Evolutionary conservation across 495 filamentous ascomycete species (phyloP), one percentile per base, ranked within the genome.

Genomic region (Patellaria atrata): DNA sequence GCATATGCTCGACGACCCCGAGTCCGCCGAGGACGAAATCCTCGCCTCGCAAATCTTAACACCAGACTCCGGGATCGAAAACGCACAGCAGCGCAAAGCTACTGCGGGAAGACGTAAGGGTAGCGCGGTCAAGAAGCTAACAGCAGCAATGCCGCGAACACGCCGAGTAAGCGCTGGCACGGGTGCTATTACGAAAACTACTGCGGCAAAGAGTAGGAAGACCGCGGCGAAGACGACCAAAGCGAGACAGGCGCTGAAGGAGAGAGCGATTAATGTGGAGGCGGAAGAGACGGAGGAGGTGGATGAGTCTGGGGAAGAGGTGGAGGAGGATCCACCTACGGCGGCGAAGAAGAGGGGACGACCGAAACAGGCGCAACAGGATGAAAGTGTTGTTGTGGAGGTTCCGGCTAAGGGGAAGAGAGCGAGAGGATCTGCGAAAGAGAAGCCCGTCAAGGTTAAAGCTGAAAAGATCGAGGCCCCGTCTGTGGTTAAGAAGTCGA

Each of bases 11-110:
- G 77, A 73, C 39, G 79, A 73, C 24, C n/a, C n/a, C n/a, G n/a
- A n/a, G n/a, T 76, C 79, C 34, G 70, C 73, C 42, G 78, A 83
- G 30, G 73, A 78, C 55, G 60, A 63, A 20, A 58, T 53, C 15
- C 50, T 63, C 35, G 59, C 57, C 13, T n/a, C n/a, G n/a, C n/a
- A n/a, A n/a, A n/a, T n/a, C n/a, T n/a, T n/a, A n/a, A 56, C 53
- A 4, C 48, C 51, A 1, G 48, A 54, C 24, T 54, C 51, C 14
- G 49, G 44, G 21, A 42, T 44, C 21, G 55, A 55, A 26, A 55
- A 49, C 35, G 43, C 45, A 26, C 45, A 43, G n/a, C 12, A 38
- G 27, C 30, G 44, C 27, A 43, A 50, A 50, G 26, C 28, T 15
- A 35, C 38, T 11, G 33, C 39, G 39, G 29, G 35, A 33, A 39